Evolutionary conservation across 2,329 filamentous ascomycete genomes (phyloP), one percentile per base, ranked within the genome.

Genomic region (Polychaeton citri): DNA sequence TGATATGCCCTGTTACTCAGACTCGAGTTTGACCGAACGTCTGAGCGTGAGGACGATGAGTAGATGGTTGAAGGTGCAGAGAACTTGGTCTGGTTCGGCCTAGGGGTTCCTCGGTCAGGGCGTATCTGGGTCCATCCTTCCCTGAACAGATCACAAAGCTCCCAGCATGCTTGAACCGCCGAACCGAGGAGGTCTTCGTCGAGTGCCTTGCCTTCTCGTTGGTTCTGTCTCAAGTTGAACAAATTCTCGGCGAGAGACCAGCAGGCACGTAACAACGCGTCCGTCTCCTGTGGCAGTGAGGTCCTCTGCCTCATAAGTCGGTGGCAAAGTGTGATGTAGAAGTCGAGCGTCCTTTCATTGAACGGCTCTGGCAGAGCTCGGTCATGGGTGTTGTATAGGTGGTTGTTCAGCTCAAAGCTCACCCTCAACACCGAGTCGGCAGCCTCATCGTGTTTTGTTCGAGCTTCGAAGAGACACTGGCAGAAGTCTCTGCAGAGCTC

Each of bases 341-440:
- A 95, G 51, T 95, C 88, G 38, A 96, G 60, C 0, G 88, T 95
- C 39, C 87, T 71, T 58, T 95, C 87, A 35, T 81, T 74, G 54
- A 96, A 95, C 1, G 80, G 76, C 50, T 92, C 83, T 0, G 87
- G 88, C 3, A 95, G 65, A 37, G 74, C 79, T 20, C 81, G 75
- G 54, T 93, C 85, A 51, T 94, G 85, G 1, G 85, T 87, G 53
- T 88, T 94, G 62, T 88, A 95, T 2, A 96, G 69, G 57, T 96
- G 87, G 49, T 93, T 95, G 61, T 92, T 94, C 17, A 95, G 68
- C 61, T 95, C 88, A 54, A 94, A 94, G 61, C 84, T 94, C 45
- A 95, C 87, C 33, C 88, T 72, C 32, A 96, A 62, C 10, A 95
- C 79, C 0, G 87, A 93, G 57, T 96, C 88, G 0, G 81, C 74